Evolutionary conservation across 805 yeast genomes (phyloP).

Genomic region (Saturnispora silvae): DNA sequence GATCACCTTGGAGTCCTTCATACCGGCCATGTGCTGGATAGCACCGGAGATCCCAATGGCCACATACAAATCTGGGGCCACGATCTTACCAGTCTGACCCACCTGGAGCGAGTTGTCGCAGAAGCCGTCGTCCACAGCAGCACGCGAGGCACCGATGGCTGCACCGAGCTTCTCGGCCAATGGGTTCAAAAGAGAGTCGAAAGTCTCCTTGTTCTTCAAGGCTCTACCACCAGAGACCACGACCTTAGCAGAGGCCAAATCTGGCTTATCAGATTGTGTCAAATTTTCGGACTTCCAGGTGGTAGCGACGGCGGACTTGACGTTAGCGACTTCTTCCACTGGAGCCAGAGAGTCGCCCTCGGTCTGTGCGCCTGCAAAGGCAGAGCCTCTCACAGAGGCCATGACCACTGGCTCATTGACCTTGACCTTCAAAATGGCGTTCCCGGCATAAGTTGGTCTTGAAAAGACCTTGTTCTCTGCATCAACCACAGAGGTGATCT

Average conservation of each 20-base stretch:
- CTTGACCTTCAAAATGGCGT: conserved; percentile 75
- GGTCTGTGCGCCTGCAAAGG: conserved; percentile 42
- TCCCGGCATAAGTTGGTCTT: conserved; percentile 95
- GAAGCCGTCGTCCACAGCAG: conserved; percentile 93
- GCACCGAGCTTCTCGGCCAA: conserved; percentile 78
- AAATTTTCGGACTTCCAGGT: conserved; percentile 72
- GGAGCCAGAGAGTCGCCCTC: conserved; percentile 28
- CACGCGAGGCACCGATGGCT: conserved; percentile 95
- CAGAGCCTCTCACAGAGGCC: conserved; percentile 74
- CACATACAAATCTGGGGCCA: conserved; percentile 89
- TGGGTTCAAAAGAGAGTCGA: conserved; percentile 68
- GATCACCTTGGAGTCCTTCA: conserved; percentile 90
- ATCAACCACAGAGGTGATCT: conserved; percentile 57
- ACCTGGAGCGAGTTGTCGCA: conserved; percentile 95
- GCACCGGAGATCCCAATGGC: conserved; percentile 97
- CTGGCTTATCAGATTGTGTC: conserved; percentile 78
- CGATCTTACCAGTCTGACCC: conserved; percentile 97
- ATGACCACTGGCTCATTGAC: conserved; percentile 55
- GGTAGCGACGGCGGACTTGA: conserved; percentile 31
- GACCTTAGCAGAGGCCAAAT: conserved; percentile 67
- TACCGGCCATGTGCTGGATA: conserved; percentile 95
- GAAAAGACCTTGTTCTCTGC: conserved; percentile 52
- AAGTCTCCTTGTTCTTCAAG: conserved; percentile 78
- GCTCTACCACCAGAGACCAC: conserved; percentile 95
- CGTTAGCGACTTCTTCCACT: conserved; percentile 37